A percentile compares a stretch with the other conserved stretches of the same genome.
Evolutionary conservation across 371 early-diverging fungal genomes (phyloP).

Genomic region (Mortierella sp.): DNA sequence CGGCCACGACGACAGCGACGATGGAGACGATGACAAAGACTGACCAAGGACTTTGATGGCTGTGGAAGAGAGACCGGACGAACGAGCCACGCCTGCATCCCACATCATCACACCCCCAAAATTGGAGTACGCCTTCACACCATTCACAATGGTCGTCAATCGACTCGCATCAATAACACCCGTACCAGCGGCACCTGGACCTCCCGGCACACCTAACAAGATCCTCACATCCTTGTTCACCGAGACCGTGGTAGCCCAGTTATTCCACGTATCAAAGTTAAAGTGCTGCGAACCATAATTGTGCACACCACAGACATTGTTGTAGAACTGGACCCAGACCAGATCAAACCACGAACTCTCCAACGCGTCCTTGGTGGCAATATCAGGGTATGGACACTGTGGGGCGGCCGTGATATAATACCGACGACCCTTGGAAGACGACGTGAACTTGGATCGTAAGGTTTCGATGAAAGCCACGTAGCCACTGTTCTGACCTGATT

Average conservation of each 20-base stretch:
- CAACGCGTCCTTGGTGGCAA: conserved; percentile 63
- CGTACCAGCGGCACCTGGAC: conserved; percentile 63
- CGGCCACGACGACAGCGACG: too few species aligned
- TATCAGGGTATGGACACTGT: conserved; percentile 67
- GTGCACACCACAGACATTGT: conserved; percentile 70
- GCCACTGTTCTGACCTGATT: conserved; percentile 63
- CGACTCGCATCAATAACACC: conserved; percentile 61
- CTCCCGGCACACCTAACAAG: conserved; percentile 70
- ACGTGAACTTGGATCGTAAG: conserved; percentile 50
- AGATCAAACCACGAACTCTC: conserved; percentile 72
- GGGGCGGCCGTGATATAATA: conserved; percentile 64
- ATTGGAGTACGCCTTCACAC: conserved; percentile 48
- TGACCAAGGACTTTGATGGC: conserved; percentile 19
- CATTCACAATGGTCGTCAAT: conserved; percentile 56
- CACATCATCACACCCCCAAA: conserved; percentile 80
- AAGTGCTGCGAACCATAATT: conserved; percentile 56
- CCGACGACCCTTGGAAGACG: background rate
- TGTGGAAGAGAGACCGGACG: conserved; percentile 25
- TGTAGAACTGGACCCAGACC: conserved; percentile 81
- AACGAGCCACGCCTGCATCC: conserved; percentile 62
- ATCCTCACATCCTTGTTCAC: conserved; percentile 70
- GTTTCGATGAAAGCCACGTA: conserved; percentile 62
- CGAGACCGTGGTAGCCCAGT: conserved; percentile 64
- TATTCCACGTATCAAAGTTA: conserved; percentile 72
- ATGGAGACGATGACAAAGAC: too few species aligned